phyloP scores from a whole-genome alignment of 495 filamentous ascomycete genomes.

The Tuber microsphaerosporum region DNA sequence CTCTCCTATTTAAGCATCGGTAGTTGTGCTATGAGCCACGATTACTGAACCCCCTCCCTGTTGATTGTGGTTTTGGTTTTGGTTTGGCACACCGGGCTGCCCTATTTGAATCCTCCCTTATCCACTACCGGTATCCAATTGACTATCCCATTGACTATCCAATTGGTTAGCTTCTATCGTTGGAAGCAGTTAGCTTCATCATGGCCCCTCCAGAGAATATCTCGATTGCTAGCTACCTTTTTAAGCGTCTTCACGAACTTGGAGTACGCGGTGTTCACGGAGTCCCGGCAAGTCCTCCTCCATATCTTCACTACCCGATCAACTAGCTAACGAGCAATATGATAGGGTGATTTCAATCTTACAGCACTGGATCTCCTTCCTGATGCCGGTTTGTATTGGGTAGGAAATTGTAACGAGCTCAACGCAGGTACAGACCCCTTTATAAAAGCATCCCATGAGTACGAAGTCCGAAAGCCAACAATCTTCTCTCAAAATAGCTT shows the following conservation, averaged over 20 bases:
- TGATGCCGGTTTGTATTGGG: slow-evolving; percentile 60
- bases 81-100: neutral
- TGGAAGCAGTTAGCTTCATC: neutral
- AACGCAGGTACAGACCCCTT: slow-evolving; percentile 55
- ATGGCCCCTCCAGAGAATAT: slow-evolving; percentile 26
- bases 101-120: neutral
- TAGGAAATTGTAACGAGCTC: slow-evolving; percentile 73
- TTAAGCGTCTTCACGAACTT: slow-evolving; percentile 60
- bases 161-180: neutral
- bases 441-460: neutral
- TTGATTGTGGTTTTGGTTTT: neutral
- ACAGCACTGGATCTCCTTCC: slow-evolving; percentile 60
- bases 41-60: neutral
- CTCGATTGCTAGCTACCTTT: slow-evolving; percentile 52
- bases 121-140: no score
- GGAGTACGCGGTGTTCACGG: slow-evolving; percentile 63
- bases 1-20: neutral
- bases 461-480: slow-evolving; percentile 7
- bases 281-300: slow-evolving; percentile 46
- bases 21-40: neutral
- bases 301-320: neutral
- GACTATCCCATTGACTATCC: no score
- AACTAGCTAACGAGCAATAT: slow-evolving; percentile 1
- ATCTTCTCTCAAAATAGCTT: slow-evolving; percentile 45
- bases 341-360: slow-evolving; percentile 68